Percentiles rank a stretch among this genome's conserved stretches.
These are phyloP conservation scores for Fusarium brachygibbosum DNA, from an alignment of 2,329 filamentous ascomycete species.

Conservation along the genomic window DNA sequence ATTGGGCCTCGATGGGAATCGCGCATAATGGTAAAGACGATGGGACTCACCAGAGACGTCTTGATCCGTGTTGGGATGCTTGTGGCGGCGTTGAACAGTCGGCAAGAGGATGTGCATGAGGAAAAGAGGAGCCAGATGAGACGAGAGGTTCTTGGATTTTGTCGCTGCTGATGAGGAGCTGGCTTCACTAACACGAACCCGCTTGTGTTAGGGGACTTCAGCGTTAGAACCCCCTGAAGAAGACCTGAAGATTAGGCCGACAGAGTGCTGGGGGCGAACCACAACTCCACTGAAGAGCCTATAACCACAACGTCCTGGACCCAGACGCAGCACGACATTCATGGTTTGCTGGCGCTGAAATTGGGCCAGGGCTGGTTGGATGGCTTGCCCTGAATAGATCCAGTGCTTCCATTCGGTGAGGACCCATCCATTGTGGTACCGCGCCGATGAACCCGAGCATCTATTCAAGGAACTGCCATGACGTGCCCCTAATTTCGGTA, in stretches of 20 bases:
- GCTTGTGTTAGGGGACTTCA: slow-evolving; percentile 24
- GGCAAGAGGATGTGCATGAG: slow-evolving; percentile 58
- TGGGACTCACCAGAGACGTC: slow-evolving; percentile 57
- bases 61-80: slow-evolving; percentile 52
- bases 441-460: slow-evolving; percentile 34
- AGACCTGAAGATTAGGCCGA: slow-evolving; percentile 22
- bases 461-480: slow-evolving; percentile 27
- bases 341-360: slow-evolving; percentile 24
- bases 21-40: slow-evolving; percentile 54
- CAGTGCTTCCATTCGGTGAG: slow-evolving; percentile 9
- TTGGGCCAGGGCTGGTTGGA: slow-evolving; percentile 43
- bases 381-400: slow-evolving; percentile 39
- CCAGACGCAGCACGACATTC: slow-evolving; percentile 13
- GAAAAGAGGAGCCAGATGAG: slow-evolving; percentile 59
- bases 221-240: slow-evolving; percentile 24
- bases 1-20: slow-evolving; percentile 52
- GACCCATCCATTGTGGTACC: slow-evolving; percentile 38
- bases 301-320: slow-evolving; percentile 18
- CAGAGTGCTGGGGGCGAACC: slow-evolving; percentile 14
- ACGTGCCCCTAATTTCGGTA: slow-evolving; percentile 29
- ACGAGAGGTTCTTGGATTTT: slow-evolving; percentile 57
- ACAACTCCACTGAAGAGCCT: slow-evolving; percentile 14
- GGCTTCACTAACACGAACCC: slow-evolving; percentile 48
- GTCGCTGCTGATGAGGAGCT: slow-evolving; percentile 50
- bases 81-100: slow-evolving; percentile 53